These are phyloP conservation scores for Russula emetica DNA, from an alignment of 768 basidiomycete species.

Conservation along the genomic window DNA sequence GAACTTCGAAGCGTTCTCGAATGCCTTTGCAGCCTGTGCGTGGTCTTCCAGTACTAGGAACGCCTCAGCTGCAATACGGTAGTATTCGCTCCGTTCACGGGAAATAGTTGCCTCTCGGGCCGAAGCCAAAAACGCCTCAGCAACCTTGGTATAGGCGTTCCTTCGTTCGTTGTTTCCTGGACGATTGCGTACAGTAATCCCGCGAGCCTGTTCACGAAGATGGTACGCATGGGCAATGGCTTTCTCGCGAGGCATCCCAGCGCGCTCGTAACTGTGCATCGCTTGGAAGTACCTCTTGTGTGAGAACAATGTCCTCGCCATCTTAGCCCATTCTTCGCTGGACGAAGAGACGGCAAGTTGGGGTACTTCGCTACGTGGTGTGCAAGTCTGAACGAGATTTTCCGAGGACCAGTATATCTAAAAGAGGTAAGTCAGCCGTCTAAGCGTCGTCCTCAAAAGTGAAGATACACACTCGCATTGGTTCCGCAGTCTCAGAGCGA, in stretches of 20 bases:
- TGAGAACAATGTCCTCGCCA: constrained; percentile 40
- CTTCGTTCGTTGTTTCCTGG: constrained; percentile 27
- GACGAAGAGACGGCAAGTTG: constrained; percentile 53
- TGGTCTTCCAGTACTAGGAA: constrained; percentile 41
- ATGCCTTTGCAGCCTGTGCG: constrained; percentile 42
- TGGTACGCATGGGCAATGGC: constrained; percentile 50
- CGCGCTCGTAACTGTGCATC: constrained; percentile 50
- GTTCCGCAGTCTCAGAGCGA: constrained; percentile 50
- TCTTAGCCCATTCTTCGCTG: constrained; percentile 43
- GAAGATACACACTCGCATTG: constrained; percentile 49
- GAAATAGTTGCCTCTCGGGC: constrained; percentile 33
- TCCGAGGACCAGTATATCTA: constrained; percentile 51
- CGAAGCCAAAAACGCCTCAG: constrained; percentile 46
- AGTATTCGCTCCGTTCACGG: constrained; percentile 36
- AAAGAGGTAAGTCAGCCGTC: background rate
- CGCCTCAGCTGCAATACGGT: constrained; percentile 45
- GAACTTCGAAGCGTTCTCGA: constrained; percentile 41
- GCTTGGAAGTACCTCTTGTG: constrained; percentile 50
- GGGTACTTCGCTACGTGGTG: constrained; percentile 47
- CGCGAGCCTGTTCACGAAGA: constrained; percentile 49
- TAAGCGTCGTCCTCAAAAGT: background rate
- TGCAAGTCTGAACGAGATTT: constrained; percentile 46
- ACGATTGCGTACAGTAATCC: constrained; percentile 27
- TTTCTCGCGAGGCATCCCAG: constrained; percentile 41
- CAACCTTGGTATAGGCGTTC: constrained; percentile 43